Percentiles rank a stretch among this genome's conserved stretches.
Conservation (phyloP, 2,329 filamentous ascomycete genomes). For the Macrophomina tecta region DNA sequence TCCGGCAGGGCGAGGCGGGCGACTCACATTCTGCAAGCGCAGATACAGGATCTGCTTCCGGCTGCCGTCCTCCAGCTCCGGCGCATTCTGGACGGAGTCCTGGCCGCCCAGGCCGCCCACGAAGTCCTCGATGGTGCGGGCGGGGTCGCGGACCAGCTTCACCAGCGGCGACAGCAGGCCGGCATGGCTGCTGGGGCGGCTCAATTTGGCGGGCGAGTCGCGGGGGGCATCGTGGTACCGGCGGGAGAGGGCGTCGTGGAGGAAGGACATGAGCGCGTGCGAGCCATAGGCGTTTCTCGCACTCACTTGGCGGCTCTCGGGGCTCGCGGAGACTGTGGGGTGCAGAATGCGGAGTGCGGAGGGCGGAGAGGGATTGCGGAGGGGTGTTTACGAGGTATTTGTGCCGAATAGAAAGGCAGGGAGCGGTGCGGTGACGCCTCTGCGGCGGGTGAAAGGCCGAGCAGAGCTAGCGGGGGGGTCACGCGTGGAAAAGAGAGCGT, state of each 20-base stretch:
- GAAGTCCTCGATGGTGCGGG: conserved; percentile 35
- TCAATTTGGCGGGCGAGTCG: not conserved
- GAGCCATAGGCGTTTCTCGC: conserved; percentile 19
- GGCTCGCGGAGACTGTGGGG: conserved; percentile 14
- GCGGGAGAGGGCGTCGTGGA: conserved; percentile 28
- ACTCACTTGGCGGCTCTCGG: conserved; percentile 1
- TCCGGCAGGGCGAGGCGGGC: not conserved
- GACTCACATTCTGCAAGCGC: conserved; percentile 69
- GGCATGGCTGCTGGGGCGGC: conserved; percentile 29
- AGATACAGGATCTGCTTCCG: conserved; percentile 67
- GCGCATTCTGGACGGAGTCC: not conserved
- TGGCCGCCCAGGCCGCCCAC: conserved; percentile 48
- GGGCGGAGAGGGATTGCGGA: conserved; percentile 3
- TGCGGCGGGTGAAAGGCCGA: conserved; percentile 19
- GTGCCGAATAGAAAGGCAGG: conserved; percentile 20
- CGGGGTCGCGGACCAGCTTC: conserved; percentile 44
- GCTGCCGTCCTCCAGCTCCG: conserved; percentile 35
- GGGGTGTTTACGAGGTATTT: conserved; percentile 24
- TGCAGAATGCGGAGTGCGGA: conserved; percentile 18
- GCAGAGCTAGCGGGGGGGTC: conserved; percentile 13
- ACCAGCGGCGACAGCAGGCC: conserved; percentile 44
- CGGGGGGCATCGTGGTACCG: conserved; percentile 15
- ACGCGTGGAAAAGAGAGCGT: conserved; percentile 2
- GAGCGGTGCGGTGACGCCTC: conserved; percentile 15
- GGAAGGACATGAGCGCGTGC: conserved; percentile 28